Conservation (phyloP, 2,329 filamentous ascomycete species). For the Nemania sp. region DNA sequence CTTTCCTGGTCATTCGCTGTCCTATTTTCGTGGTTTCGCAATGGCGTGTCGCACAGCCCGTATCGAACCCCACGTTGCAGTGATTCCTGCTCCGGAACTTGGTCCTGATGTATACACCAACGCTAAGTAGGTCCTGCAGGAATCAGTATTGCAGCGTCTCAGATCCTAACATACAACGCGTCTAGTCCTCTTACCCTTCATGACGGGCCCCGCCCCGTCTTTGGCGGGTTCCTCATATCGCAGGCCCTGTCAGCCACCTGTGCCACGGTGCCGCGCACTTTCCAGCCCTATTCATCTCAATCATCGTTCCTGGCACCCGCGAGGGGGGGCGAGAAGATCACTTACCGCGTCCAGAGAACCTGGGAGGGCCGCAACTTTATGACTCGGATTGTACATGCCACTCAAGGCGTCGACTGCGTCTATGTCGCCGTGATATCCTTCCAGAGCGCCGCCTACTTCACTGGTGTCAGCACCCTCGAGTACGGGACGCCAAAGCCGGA, state of each 20-base stretch:
- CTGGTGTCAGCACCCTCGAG: neutral
- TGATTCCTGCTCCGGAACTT: too few relatives aligned
- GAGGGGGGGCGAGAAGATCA: conserved; percentile 3
- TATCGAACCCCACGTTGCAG: too few relatives aligned
- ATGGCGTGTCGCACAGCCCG: too few relatives aligned
- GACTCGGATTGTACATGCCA: conserved; percentile 22
- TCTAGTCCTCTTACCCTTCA: too few relatives aligned
- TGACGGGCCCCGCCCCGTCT: neutral
- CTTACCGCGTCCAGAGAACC: conserved; percentile 18
- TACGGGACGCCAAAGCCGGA: conserved; percentile 1
- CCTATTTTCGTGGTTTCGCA: too few relatives aligned
- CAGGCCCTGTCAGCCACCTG: conserved; percentile 27
- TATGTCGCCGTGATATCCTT: conserved; percentile 25
- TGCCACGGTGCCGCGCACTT: conserved; percentile 15
- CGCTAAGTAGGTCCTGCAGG: too few relatives aligned
- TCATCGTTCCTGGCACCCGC: conserved; percentile 24
- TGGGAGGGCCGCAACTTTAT: conserved; percentile 21
- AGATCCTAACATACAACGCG: too few relatives aligned
- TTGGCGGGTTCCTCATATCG: conserved; percentile 12
- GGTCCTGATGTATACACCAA: too few relatives aligned
- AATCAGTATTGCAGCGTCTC: too few relatives aligned
- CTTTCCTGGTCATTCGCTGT: too few relatives aligned
- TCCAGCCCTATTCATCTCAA: conserved; percentile 24
- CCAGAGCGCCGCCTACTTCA: conserved; percentile 9
- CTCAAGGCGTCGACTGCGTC: conserved; percentile 9